phyloP scores from a whole-genome alignment of 257 asterid species.

The Ocimum tenuiflorum region DNA sequence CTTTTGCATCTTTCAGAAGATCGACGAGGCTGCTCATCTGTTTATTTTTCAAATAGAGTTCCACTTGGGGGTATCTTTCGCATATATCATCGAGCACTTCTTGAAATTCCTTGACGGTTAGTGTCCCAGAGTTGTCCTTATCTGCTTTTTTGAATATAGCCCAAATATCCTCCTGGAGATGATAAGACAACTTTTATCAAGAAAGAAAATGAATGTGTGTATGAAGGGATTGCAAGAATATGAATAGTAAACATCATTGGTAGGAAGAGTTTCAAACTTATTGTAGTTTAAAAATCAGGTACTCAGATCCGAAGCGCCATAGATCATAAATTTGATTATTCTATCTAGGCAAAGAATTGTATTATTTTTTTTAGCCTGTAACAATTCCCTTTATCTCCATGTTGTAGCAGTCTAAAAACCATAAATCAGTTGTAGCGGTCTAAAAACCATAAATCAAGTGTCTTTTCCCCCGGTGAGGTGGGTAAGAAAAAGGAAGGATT shows the following conservation, averaged over 20 bases:
- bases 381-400: too few relatives aligned
- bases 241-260: background rate
- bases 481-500: too few relatives aligned
- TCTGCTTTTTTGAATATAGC: conserved; percentile 84
- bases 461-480: too few relatives aligned
- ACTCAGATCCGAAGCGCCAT: background rate
- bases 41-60: conserved; percentile 58
- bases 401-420: too few relatives aligned
- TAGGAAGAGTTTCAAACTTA: background rate
- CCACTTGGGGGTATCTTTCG: conserved; percentile 88
- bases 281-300: background rate
- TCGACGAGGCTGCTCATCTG: conserved; percentile 55
- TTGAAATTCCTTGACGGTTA: conserved; percentile 75
- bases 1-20: conserved; percentile 58
- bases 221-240: background rate
- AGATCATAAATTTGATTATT: too few relatives aligned
- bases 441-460: too few relatives aligned
- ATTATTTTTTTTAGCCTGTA: too few relatives aligned
- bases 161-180: conserved; percentile 66
- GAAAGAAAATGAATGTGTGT: background rate
- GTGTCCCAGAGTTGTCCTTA: conserved; percentile 86
- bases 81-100: conserved; percentile 76
- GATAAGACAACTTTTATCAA: background rate
- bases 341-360: too few relatives aligned
- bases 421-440: too few relatives aligned